Percentiles rank a stretch among this genome's conserved stretches.
These are phyloP conservation scores for Tolypocladium endophyticum DNA, from an alignment of 2,329 filamentous ascomycete genomes.

Conservation along the genomic window DNA sequence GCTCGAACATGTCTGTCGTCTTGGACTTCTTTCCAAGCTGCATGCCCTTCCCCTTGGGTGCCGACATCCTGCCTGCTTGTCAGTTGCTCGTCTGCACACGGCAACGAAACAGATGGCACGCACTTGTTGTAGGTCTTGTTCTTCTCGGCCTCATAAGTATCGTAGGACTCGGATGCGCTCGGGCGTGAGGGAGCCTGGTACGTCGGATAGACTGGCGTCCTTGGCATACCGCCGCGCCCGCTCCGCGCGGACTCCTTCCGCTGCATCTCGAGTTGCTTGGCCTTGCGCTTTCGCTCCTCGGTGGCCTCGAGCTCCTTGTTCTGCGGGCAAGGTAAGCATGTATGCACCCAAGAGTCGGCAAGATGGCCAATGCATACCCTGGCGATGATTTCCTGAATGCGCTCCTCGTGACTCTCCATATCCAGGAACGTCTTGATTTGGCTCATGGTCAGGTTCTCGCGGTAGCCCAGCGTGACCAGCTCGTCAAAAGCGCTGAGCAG, in stretches of 20 bases:
- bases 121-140: conserved; percentile 82
- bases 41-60: conserved; percentile 93
- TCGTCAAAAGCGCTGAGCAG: conserved; percentile 95
- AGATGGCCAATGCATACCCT: conserved; percentile 43
- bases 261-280: conserved; percentile 97
- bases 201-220: conserved; percentile 75
- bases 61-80: conserved; percentile 25
- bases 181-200: conserved; percentile 75
- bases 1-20: conserved; percentile 93
- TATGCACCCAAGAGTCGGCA: not conserved
- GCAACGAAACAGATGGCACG: conserved; percentile 13
- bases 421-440: conserved; percentile 99
- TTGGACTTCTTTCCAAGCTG: conserved; percentile 98
- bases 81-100: not conserved
- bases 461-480: conserved; percentile 87
- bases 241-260: conserved; percentile 86
- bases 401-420: conserved; percentile 98
- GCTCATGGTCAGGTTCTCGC: conserved; percentile 89
- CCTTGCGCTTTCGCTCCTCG: conserved; percentile 96
- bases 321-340: conserved; percentile 31
- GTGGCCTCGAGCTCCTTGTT: conserved; percentile 98
- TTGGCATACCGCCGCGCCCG: conserved; percentile 54
- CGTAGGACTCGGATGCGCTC: conserved; percentile 70
- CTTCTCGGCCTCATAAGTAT: conserved; percentile 94
- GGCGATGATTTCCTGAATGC: conserved; percentile 96